Conservation (phyloP, 228 moss, liverwort and hornwort genomes). For the Sphagnum fallax region DNA sequence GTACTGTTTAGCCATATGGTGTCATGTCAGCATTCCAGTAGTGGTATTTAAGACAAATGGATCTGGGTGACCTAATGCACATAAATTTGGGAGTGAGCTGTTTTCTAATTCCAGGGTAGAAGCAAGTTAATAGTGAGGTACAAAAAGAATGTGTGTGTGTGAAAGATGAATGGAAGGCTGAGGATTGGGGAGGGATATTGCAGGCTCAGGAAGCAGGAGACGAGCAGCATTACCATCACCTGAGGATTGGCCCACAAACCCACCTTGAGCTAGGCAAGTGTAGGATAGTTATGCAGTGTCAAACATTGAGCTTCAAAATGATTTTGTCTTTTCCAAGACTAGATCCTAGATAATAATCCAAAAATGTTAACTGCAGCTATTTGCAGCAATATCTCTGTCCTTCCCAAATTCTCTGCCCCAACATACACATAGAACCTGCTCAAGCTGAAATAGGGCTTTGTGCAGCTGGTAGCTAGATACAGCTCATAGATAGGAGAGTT, state of each 20-base stretch:
- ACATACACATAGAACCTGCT: too few relatives aligned
- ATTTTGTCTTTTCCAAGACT: too few relatives aligned
- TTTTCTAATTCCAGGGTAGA: background rate
- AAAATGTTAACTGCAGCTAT: too few relatives aligned
- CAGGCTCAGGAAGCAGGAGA: conserved; percentile 41
- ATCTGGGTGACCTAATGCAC: background rate
- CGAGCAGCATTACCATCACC: conserved; percentile 41
- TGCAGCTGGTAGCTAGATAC: too few relatives aligned
- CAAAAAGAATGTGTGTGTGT: background rate
- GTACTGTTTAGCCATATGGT: background rate
- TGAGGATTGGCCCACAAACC: conserved; percentile 16
- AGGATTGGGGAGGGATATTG: background rate
- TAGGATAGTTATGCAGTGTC: background rate
- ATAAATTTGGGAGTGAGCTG: background rate
- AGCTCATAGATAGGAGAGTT: too few relatives aligned
- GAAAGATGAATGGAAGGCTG: too few relatives aligned
- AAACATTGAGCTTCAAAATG: too few relatives aligned
- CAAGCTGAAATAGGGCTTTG: too few relatives aligned
- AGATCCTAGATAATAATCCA: too few relatives aligned
- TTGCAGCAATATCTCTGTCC: too few relatives aligned
- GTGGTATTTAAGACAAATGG: background rate
- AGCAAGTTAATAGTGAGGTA: background rate
- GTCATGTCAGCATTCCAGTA: background rate
- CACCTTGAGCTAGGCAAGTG: background rate
- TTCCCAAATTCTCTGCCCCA: too few relatives aligned